Evolutionary conservation across 805 yeast genomes (phyloP), one percentile per base, ranked within the genome.

Genomic region (Myxozyma geophila): DNA sequence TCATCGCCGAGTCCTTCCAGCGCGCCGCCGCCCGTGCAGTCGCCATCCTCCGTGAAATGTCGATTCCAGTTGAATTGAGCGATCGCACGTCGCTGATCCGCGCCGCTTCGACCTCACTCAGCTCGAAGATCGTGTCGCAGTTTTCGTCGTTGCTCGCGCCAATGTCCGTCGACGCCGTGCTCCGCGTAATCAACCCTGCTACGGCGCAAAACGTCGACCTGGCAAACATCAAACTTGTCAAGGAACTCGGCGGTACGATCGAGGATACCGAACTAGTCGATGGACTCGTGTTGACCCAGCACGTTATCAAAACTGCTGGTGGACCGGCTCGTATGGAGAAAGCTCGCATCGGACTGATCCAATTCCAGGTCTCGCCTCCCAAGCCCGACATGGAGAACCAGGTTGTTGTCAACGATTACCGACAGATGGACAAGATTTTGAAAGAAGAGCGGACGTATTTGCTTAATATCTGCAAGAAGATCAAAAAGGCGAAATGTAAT

Each of bases 401-500:
- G 75, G 93, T 95, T 55, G 96, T 95, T 62, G 98, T 95, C 60
- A 95, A 90, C 74, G 99, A 95, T 77, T 95, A 95, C 81, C 86
- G 99, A 78, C 99, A 95, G 79, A 95, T 95, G 99, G 99, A 95
- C 78, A 95, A 93, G 80, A 95, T 95, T 71, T 82, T 95, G 75
- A 95, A 96, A 75, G 99, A 95, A 79, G 99, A 95, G 82, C 87
- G 99, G 76, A 95, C 97, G 36, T 95, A 95, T 75, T 80, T 95
- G 74, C 83, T 95, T 75, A 93, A 93, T 76, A 89, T 95, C 75
- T 92, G 97, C 81, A 95, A 95, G 78, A 91, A 90, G 75, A 91
- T 95, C 79, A 95, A 96, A 75, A 95, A 95, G 82, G 88, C 98
- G 69, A 95, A 92, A 78, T 95, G 99, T 81, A 92, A 92, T 71